These are phyloP conservation scores for Xenoacremonium recifei DNA, from an alignment of 2,329 filamentous ascomycete genomes.

Conservation along the genomic window DNA sequence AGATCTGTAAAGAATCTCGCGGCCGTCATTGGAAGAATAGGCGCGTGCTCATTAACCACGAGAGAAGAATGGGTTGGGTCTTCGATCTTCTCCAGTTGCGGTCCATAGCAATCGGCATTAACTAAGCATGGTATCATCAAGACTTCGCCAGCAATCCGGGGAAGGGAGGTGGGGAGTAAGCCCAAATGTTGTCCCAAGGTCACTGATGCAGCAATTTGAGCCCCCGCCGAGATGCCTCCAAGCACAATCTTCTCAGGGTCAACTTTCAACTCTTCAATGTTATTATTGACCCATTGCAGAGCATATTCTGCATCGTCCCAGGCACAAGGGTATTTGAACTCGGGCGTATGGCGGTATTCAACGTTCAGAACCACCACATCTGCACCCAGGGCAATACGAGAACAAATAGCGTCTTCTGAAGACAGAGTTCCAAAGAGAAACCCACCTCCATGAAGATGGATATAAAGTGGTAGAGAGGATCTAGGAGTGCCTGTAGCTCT, in stretches of 20 bases:
- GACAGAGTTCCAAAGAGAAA: constrained; percentile 52
- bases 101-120: constrained; percentile 11
- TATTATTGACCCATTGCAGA: constrained; percentile 49
- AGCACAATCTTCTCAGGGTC: constrained; percentile 33
- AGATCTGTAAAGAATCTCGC: constrained; percentile 23
- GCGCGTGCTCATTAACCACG: constrained; percentile 44
- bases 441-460: constrained; percentile 55
- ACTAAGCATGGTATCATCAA: constrained; percentile 47
- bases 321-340: constrained; percentile 48
- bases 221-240: constrained; percentile 49
- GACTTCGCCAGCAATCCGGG: constrained; percentile 46
- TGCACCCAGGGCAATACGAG: constrained; percentile 42
- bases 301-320: constrained; percentile 55
- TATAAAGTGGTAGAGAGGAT: constrained; percentile 44
- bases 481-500: constrained; percentile 25
- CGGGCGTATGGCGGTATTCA: constrained; percentile 60
- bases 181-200: constrained; percentile 35
- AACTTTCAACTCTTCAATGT: constrained; percentile 12
- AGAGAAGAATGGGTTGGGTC: constrained; percentile 40
- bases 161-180: constrained; percentile 16
- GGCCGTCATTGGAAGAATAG: constrained; percentile 41
- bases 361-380: constrained; percentile 49
- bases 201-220: constrained; percentile 39
- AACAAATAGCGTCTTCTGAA: constrained; percentile 52
- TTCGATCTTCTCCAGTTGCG: constrained; percentile 33